phyloP scores from a whole-genome alignment of 352 stramenopile genomes.

The Globisporangium megalacanthum region DNA sequence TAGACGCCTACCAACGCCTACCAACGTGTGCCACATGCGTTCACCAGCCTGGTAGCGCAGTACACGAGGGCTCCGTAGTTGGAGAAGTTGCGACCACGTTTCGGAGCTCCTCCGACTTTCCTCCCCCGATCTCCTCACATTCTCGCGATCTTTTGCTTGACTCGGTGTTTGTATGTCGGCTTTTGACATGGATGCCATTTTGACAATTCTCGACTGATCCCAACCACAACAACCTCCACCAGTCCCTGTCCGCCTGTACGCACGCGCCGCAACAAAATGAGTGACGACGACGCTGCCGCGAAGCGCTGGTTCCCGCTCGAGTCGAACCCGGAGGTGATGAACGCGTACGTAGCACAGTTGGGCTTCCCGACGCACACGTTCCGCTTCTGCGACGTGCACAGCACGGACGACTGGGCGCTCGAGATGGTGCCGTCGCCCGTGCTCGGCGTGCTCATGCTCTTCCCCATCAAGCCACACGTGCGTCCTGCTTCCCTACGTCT shows the following conservation, averaged over 20 bases:
- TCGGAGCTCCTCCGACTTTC: too few relatives aligned
- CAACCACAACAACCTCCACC: not conserved
- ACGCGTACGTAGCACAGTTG: conserved; percentile 92
- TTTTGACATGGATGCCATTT: too few relatives aligned
- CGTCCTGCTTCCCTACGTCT: not conserved
- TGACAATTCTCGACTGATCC: too few relatives aligned
- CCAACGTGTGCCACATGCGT: too few relatives aligned
- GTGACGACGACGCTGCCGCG: conserved; percentile 25
- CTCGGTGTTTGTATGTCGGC: too few relatives aligned
- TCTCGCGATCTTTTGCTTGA: too few relatives aligned
- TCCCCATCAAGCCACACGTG: conserved; percentile 91
- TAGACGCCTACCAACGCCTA: too few relatives aligned
- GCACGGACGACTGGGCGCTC: conserved; percentile 95
- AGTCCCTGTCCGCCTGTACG: not conserved
- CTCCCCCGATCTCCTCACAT: too few relatives aligned
- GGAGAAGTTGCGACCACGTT: too few relatives aligned
- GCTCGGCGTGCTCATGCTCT: conserved; percentile 92
- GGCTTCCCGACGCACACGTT: conserved; percentile 85
- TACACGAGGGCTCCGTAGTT: too few relatives aligned
- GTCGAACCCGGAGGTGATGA: conserved; percentile 95
- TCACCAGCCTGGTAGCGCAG: too few relatives aligned
- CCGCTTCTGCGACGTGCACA: conserved; percentile 94
- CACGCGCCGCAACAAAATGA: conserved; percentile 19
- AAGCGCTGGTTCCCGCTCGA: conserved; percentile 91
- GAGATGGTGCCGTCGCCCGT: conserved; percentile 94